Base-by-base conservation (phyloP, 2,329 filamentous ascomycete genomes). In the Zasmidium angulare region DNA sequence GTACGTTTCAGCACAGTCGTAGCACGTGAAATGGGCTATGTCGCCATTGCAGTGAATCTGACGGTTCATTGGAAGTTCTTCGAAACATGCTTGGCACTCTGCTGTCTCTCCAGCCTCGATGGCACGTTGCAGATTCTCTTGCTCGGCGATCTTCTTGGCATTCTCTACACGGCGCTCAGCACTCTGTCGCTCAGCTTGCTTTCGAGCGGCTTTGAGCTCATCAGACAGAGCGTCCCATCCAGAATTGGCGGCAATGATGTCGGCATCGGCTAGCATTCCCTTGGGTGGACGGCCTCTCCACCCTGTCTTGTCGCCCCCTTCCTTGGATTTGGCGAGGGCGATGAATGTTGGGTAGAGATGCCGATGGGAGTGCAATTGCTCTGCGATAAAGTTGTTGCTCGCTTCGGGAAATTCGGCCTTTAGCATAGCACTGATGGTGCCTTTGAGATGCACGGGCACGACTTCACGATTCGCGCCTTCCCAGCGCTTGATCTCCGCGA, bases 51-150 rank as follows among this genome's bases (percentile, higher is more conserved):
- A 96, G 63, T 84, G 79, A 1, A 90, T 81, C 78, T 90, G 85
- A 50, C 86, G 82, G 65, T 90, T 89, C 49, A 86, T 73, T 1
- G 89, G 81, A 52, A 81, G 79, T 2, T 91, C 86, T 6, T 80
- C 79, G 68, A 84, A 95, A 73, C 91, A 96, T 69, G 89, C 70
- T 55, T 67, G 68, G 59, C 77, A 96, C 65, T 93, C 89, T 11
- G 79, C 74, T 46, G 88, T 77, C 19, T 82, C 79, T 0, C 86
- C 75, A 59, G 75, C 75, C 21, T 75, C 67, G 22, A 67, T 68
- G 0, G 73, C 68, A 14, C 52, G 55, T 36, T 63, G 60, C 14
- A 75, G 59, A 50, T 79, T 79, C 19, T 69, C 66, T 31, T 73
- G 64, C 63, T 79, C 78, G 1, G 58, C 61, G 22, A 53, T 46